phyloP scores from a whole-genome alignment of 306 rosid species.

The Fragaria ananassa region DNA sequence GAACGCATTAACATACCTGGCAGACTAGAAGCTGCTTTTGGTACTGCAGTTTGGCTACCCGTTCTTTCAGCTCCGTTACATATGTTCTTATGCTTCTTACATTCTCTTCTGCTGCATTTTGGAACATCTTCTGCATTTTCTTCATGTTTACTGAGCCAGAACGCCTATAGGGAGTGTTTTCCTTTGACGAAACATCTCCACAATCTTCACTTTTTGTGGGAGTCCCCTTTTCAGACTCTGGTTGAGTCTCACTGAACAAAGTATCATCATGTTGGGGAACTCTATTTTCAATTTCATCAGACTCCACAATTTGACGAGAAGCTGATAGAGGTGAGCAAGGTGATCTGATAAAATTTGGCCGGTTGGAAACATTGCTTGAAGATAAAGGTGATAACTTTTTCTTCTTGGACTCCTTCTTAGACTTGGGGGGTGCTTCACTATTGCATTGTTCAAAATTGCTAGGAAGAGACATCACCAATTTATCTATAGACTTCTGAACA shows the following conservation, averaged over 20 bases:
- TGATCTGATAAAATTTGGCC: constrained; percentile 66
- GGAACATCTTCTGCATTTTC: constrained; percentile 99
- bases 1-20: constrained; percentile 55
- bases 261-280: constrained; percentile 62
- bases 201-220: constrained; percentile 86
- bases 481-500: constrained; percentile 98
- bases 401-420: constrained; percentile 65
- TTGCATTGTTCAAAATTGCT: constrained; percentile 53
- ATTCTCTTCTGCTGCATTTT: constrained; percentile 99
- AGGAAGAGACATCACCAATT: constrained; percentile 95
- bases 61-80: constrained; percentile 96
- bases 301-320: constrained; percentile 62
- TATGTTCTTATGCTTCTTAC: constrained; percentile 95
- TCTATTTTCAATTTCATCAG: constrained; percentile 75
- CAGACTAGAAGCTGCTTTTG: constrained; percentile 98
- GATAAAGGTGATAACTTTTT: constrained; percentile 81
- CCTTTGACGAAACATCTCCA: constrained; percentile 85
- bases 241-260: constrained; percentile 46
- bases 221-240: constrained; percentile 80
- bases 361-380: constrained; percentile 57
- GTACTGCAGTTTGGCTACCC: constrained; percentile 96
- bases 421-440: constrained; percentile 61
- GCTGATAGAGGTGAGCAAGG: constrained; percentile 94
- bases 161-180: constrained; percentile 69
- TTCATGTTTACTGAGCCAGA: constrained; percentile 97